Percentiles rank a stretch among this genome's conserved stretches.
Conservation (phyloP, 176 grass and related monocot species). For the Saccharum officinarum region DNA sequence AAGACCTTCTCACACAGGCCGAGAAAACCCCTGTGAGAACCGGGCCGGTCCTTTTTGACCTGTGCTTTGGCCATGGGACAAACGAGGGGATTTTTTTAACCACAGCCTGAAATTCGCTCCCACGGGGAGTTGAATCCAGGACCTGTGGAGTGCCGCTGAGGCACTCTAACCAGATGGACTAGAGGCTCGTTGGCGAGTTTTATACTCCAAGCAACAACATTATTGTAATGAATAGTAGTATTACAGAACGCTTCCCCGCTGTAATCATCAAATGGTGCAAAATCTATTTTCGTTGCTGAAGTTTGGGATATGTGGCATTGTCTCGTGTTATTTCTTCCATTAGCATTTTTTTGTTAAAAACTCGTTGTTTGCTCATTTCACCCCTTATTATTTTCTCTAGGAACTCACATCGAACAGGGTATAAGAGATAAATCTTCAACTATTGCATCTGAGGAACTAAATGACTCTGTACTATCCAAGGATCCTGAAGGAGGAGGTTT, state of each 20-base stretch:
- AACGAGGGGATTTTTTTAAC: too few species aligned
- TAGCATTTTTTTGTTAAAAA: not conserved
- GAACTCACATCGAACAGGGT: constrained; percentile 1
- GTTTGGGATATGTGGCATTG: not conserved
- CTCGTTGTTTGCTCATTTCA: not conserved
- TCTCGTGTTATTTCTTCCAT: not conserved
- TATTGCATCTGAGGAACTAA: constrained; percentile 24
- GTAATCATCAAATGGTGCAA: not conserved
- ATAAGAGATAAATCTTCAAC: not conserved
- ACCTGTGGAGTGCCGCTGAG: too few species aligned
- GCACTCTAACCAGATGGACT: too few species aligned
- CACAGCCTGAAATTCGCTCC: too few species aligned
- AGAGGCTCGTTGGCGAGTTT: not conserved
- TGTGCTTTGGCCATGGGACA: too few species aligned
- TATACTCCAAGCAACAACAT: not conserved
- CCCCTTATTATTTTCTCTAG: not conserved
- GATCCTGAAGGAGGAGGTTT: constrained; percentile 49
- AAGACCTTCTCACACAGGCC: too few species aligned
- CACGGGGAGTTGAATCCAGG: too few species aligned
- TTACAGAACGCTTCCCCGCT: not conserved
- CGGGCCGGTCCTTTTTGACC: too few species aligned
- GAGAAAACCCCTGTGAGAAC: too few species aligned
- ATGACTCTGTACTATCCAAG: constrained; percentile 31
- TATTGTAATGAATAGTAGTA: not conserved
- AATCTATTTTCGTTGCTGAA: constrained; percentile 7